phyloP scores from a whole-genome alignment of 164 flowering plant species.

The Berberis thunbergii region DNA sequence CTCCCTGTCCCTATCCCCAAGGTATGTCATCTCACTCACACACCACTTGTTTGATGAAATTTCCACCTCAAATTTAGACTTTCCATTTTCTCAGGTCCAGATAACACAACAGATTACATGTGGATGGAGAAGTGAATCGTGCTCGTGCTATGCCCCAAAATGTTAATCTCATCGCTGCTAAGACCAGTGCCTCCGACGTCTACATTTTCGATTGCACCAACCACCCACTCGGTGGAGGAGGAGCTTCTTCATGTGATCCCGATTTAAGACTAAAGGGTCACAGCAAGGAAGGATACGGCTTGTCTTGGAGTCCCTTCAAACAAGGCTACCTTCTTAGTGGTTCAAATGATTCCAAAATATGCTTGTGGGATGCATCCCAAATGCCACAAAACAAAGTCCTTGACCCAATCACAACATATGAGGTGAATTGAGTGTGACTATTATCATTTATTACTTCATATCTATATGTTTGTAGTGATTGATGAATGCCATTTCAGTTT shows the following conservation, averaged over 20 bases:
- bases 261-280: constrained; percentile 93
- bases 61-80: neutral
- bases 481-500: constrained; percentile 28
- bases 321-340: constrained; percentile 90
- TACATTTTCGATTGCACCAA: constrained; percentile 89
- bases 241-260: constrained; percentile 79
- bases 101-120: constrained; percentile 88
- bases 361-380: constrained; percentile 87
- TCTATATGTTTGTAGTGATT: neutral
- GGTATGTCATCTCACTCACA: neutral
- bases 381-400: constrained; percentile 81
- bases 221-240: constrained; percentile 83
- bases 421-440: constrained; percentile 41
- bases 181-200: constrained; percentile 89
- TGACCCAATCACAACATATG: constrained; percentile 51
- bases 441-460: neutral
- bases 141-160: constrained; percentile 99
- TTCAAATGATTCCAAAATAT: constrained; percentile 96
- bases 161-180: constrained; percentile 81
- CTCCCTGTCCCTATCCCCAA: neutral
- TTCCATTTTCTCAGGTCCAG: constrained; percentile 51
- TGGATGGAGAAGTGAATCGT: constrained; percentile 94
- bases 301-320: constrained; percentile 91
- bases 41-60: constrained; percentile 28
- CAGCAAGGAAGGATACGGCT: constrained; percentile 89